Evolutionary conservation across 2,329 filamentous ascomycete species (phyloP), one percentile per base, ranked within the genome.

Genomic region (Helminthosporium solani): DNA sequence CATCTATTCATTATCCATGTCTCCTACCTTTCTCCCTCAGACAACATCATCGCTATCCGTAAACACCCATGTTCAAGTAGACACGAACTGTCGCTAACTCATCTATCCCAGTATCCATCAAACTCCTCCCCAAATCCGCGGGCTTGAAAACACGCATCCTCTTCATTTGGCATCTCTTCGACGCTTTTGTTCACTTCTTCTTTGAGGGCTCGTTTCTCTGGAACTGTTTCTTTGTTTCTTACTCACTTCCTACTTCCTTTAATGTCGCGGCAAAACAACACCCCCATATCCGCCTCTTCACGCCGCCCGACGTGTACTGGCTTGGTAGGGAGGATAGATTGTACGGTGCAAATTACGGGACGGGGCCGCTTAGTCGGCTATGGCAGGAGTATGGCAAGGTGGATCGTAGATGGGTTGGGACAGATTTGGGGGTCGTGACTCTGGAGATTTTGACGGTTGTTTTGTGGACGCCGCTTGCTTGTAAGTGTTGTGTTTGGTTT

Each of bases 131-230:
- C 3, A 64, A 72, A 15, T 63, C 75, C 1, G 75, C 83, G 9
- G 72, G 80, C 1, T 66, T 73, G 30, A 80, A 83, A 41, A 78
- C 79, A 45, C 89, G 90, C 51, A 75, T 88, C 66, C 84, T 96
- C 54, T 96, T 96, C 78, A 81, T 95, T 73, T 96, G 92, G 92
- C 91, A 96, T 75, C 80, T 88, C 30, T 95, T 95, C 73, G 91
- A 96, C 70, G 89, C 89, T 25, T 80, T 96, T 34, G 92, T 91
- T 63, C 94, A 99, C 75, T 83, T 95, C 71, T 77, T 90, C 68
- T 87, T 97, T 67, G 92, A 97, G 74, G 91, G 90, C 43, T 86
- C 84, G 62, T 97, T 90, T 72, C 83, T 96, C 19, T 96, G 90
- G 78, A 89, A 95, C 74, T 95, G 89, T 76, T 95, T 97, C 79